Percentiles rank a stretch among this genome's conserved stretches.
phyloP scores from a whole-genome alignment of 169 alveolate genomes.

The Ichthyophthirius multifiliis region DNA sequence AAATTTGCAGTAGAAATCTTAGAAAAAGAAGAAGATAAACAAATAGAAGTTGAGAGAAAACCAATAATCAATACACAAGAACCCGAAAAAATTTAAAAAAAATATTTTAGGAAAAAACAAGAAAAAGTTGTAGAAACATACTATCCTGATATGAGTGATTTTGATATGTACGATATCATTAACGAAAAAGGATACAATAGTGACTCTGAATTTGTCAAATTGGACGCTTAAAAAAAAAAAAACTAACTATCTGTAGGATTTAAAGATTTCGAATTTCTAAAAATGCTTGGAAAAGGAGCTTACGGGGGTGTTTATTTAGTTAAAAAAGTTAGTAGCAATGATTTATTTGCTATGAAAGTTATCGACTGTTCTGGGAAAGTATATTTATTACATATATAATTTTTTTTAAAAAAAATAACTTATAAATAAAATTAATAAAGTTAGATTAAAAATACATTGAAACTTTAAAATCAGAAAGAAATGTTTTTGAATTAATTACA shows the following conservation, averaged over 20 bases:
- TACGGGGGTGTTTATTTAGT: slow-evolving; percentile 70
- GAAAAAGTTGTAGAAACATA: neutral
- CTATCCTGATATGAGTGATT: neutral
- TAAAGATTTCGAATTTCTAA: slow-evolving; percentile 44
- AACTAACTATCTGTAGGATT: slow-evolving; percentile 21
- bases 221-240: slow-evolving; percentile 4
- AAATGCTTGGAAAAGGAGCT: slow-evolving; percentile 70
- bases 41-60: neutral
- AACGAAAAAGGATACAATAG: slow-evolving; percentile 37
- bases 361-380: slow-evolving; percentile 49
- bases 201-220: slow-evolving; percentile 28
- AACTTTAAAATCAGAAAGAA: slow-evolving; percentile 33
- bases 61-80: too few species aligned
- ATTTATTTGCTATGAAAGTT: slow-evolving; percentile 61
- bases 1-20: neutral
- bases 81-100: neutral
- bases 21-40: neutral
- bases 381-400: neutral
- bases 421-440: neutral
- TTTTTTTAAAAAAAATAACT: neutral
- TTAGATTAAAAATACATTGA: slow-evolving; percentile 26
- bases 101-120: neutral
- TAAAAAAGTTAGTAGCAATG: slow-evolving; percentile 45
- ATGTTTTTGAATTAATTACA: slow-evolving; percentile 41
- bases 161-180: neutral